These are phyloP conservation scores for Phialemoniopsis sp. DNA, from an alignment of 2,329 filamentous ascomycete genomes.

Conservation along the genomic window DNA sequence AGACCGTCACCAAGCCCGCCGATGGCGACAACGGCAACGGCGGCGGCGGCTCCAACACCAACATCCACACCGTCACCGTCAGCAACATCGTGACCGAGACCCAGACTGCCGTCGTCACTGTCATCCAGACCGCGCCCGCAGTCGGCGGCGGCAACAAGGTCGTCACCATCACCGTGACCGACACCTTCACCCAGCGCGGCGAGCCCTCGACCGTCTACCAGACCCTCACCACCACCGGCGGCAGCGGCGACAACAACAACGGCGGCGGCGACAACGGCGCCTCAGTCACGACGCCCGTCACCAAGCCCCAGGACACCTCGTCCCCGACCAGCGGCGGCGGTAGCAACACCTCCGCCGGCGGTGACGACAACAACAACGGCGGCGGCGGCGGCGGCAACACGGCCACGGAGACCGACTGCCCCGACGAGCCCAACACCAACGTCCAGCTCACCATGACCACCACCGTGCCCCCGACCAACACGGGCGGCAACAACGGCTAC, in stretches of 20 bases:
- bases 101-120: neutral
- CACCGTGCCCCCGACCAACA: too few species aligned
- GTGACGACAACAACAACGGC: too few species aligned
- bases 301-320: neutral
- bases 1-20: neutral
- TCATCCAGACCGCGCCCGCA: neutral
- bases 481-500: too few species aligned
- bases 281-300: neutral
- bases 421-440: too few species aligned
- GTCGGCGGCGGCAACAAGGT: neutral
- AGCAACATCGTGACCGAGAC: slow-evolving; percentile 1
- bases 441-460: too few species aligned
- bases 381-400: too few species aligned
- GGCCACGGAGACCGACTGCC: too few species aligned
- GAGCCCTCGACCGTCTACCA: too few species aligned
- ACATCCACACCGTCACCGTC: slow-evolving; percentile 5
- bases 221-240: neutral
- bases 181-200: neutral
- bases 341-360: too few species aligned
- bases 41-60: neutral
- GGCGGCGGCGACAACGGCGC: slow-evolving; percentile 1
- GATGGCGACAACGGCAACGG: neutral
- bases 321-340: too few species aligned
- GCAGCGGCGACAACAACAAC: slow-evolving; percentile 8
- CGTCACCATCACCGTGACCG: neutral